phyloP scores from a whole-genome alignment of 768 basidiomycete species.

The Lentinula aciculospora region DNA sequence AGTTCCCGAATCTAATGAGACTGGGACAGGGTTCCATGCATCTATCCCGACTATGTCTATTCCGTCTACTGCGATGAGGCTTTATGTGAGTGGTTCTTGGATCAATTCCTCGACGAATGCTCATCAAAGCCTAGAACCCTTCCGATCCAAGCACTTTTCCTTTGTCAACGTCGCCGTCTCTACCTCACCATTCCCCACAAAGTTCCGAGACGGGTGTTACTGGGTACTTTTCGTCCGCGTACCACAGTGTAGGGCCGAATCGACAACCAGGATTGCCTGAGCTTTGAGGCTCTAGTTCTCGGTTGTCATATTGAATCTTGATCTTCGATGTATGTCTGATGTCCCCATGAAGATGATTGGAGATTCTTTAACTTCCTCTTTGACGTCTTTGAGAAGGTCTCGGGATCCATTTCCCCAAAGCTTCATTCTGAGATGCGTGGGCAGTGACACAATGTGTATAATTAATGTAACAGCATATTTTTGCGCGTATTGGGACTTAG shows the following conservation, averaged over 20 bases:
- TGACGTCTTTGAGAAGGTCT: too few species aligned
- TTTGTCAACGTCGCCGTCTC: not conserved
- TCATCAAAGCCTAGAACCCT: slow-evolving; percentile 20
- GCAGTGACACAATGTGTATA: too few species aligned
- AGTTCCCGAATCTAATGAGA: slow-evolving; percentile 7
- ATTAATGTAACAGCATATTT: too few species aligned
- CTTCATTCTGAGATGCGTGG: too few species aligned
- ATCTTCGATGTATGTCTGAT: too few species aligned
- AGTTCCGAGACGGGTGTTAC: not conserved
- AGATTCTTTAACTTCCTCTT: too few species aligned
- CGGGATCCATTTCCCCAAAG: too few species aligned
- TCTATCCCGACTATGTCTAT: not conserved
- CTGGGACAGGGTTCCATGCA: not conserved
- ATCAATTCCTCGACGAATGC: not conserved
- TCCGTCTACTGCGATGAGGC: slow-evolving; percentile 16
- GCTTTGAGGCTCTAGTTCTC: not conserved
- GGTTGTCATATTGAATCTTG: too few species aligned
- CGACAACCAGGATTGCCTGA: not conserved
- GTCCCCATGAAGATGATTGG: too few species aligned
- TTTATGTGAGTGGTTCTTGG: slow-evolving; percentile 20
- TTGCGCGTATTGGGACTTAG: too few species aligned
- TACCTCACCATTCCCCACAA: not conserved
- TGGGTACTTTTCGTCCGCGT: not conserved
- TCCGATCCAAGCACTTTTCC: slow-evolving; percentile 22
- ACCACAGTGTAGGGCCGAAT: not conserved